Conservation (phyloP, 1,139 yeast species). For the Geotrichum phurueaensis region DNA sequence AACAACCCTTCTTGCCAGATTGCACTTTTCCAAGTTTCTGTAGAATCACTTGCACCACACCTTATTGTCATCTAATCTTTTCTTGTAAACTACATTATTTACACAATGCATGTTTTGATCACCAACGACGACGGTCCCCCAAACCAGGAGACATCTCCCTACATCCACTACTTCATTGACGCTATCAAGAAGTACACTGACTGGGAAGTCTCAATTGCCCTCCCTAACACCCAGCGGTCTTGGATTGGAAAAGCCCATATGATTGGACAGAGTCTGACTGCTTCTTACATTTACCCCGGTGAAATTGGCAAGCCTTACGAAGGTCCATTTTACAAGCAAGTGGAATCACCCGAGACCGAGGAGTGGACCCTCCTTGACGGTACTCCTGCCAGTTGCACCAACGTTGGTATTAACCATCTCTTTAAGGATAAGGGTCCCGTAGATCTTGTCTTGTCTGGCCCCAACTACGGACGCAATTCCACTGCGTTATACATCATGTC, state of each 20-base stretch:
- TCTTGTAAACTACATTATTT: not conserved
- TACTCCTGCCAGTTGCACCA: constrained; percentile 94
- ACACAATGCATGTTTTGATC: constrained; percentile 30
- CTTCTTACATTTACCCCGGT: constrained; percentile 48
- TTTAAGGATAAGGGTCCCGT: constrained; percentile 52
- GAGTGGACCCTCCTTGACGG: constrained; percentile 88
- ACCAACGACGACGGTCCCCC: constrained; percentile 98
- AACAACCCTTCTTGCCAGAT: not conserved
- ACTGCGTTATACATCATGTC: constrained; percentile 85
- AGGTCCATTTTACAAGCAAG: constrained; percentile 57
- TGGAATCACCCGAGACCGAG: constrained; percentile 40
- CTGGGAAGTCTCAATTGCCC: constrained; percentile 81
- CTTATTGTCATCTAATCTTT: not conserved
- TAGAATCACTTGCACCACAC: not conserved
- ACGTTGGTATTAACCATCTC: constrained; percentile 77
- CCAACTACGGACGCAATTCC: constrained; percentile 90
- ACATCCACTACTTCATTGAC: constrained; percentile 72
- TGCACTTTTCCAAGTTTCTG: not conserved
- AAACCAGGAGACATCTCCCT: constrained; percentile 74
- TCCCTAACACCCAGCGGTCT: constrained; percentile 62
- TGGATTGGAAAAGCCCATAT: constrained; percentile 98
- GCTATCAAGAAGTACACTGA: constrained; percentile 59
- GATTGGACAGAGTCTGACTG: constrained; percentile 71
- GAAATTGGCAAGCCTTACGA: constrained; percentile 44
- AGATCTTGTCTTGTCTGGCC: constrained; percentile 88